Conservation (phyloP, 768 basidiomycete genomes). For the Rhodotorula diobovata region DNA sequence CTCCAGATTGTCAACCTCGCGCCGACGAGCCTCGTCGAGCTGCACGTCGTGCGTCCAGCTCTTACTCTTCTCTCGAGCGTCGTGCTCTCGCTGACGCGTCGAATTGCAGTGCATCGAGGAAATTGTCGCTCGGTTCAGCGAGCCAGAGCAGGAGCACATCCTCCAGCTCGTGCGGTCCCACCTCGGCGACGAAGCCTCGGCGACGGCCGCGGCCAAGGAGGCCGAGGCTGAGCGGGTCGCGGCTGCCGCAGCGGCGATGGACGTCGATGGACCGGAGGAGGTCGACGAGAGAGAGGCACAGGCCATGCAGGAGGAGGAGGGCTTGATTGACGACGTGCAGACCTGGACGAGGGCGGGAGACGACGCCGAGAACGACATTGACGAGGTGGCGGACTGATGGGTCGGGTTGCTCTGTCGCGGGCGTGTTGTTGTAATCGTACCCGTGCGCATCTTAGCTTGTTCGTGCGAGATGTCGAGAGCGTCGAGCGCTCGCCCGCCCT, state of each 20-base stretch:
- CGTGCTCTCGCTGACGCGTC: neutral
- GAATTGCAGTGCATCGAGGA: slow-evolving; percentile 79
- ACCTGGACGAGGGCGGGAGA: slow-evolving; percentile 4
- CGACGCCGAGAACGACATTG: slow-evolving; percentile 23
- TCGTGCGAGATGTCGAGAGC: too few relatives aligned
- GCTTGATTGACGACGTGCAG: slow-evolving; percentile 7
- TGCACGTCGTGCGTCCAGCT: slow-evolving; percentile 73
- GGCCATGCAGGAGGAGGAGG: slow-evolving; percentile 8
- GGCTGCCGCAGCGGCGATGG: slow-evolving; percentile 42
- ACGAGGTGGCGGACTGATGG: neutral
- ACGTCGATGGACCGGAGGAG: slow-evolving; percentile 27
- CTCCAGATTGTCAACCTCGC: slow-evolving; percentile 86
- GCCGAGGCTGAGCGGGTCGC: slow-evolving; percentile 41
- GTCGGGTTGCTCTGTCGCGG: accelerated
- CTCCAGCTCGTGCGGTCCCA: slow-evolving; percentile 32
- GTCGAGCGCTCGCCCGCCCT: too few relatives aligned
- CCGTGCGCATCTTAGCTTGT: too few relatives aligned
- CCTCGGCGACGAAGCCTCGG: slow-evolving; percentile 16
- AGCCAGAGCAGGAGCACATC: slow-evolving; percentile 55
- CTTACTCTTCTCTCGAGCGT: neutral
- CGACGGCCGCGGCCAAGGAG: slow-evolving; percentile 31
- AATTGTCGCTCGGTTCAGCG: slow-evolving; percentile 71
- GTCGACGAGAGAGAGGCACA: slow-evolving; percentile 36
- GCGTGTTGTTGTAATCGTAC: slow-evolving; percentile 29
- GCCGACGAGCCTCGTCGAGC: slow-evolving; percentile 73